A percentile compares a stretch with the other conserved stretches of the same genome.
Evolutionary conservation across 805 yeast species (phyloP).

Genomic region (Starmerella bombicola): DNA sequence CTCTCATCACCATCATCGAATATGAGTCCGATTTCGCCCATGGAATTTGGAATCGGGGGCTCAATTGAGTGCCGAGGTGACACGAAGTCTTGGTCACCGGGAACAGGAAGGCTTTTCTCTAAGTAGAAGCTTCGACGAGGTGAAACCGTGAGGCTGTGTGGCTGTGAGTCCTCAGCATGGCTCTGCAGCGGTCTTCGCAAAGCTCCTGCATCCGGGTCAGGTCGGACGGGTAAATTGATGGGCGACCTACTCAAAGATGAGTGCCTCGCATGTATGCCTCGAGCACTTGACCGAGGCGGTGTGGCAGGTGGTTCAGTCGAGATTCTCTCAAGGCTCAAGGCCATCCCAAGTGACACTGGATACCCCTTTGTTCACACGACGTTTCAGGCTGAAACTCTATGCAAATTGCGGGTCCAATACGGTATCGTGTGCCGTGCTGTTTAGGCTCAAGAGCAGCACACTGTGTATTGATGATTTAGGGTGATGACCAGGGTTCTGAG

Average conservation of each 20-base stretch:
- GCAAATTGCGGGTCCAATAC: too few species aligned
- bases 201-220: background rate
- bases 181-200: too few species aligned
- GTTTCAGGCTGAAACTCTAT: too few species aligned
- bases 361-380: too few species aligned
- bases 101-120: slow-evolving; percentile 4
- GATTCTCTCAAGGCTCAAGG: too few species aligned
- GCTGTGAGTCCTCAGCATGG: too few species aligned
- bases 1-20: slow-evolving; percentile 16
- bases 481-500: too few species aligned
- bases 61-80: background rate
- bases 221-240: slow-evolving; percentile 10
- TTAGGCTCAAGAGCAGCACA: too few species aligned
- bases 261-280: background rate
- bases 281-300: background rate
- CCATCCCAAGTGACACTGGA: too few species aligned
- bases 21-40: slow-evolving; percentile 6
- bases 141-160: background rate
- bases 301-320: background rate
- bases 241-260: slow-evolving; percentile 4
- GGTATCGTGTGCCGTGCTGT: too few species aligned
- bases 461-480: too few species aligned
- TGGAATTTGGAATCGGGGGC: background rate
- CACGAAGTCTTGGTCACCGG: slow-evolving; percentile 1
- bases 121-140: slow-evolving; percentile 7